Conservation (phyloP, 164 flowering plant species). For the Stephania japonica region DNA sequence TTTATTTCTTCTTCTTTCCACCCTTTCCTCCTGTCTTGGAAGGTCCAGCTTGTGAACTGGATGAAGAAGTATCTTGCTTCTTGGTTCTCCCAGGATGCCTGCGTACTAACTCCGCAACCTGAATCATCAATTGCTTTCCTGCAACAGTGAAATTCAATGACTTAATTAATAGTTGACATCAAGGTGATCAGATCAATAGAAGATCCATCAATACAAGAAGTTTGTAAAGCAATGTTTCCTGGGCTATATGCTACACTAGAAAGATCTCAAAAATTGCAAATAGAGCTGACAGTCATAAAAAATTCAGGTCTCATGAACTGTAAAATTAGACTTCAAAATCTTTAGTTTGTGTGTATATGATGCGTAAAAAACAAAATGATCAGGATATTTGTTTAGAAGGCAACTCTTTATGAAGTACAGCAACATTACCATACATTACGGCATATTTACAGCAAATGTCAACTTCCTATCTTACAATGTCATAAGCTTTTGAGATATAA, state of each 20-base stretch:
- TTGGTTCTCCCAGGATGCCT: constrained; percentile 76
- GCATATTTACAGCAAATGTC: neutral
- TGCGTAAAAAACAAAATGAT: neutral
- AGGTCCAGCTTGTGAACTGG: constrained; percentile 24
- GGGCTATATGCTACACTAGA: neutral
- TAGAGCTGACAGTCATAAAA: neutral
- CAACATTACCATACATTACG: too few species aligned
- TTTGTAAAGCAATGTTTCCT: neutral
- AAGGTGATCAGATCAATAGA: neutral
- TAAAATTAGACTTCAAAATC: neutral
- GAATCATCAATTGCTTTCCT: constrained; percentile 84
- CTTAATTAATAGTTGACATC: neutral
- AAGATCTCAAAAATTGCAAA: neutral
- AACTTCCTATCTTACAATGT: neutral
- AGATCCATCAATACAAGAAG: neutral
- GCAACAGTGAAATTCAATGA: constrained; percentile 17
- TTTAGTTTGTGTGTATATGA: neutral
- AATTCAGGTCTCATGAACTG: neutral
- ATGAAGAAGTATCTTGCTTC: constrained; percentile 63
- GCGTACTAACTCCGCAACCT: constrained; percentile 81
- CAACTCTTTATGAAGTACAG: neutral
- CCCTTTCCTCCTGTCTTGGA: constrained; percentile 10
- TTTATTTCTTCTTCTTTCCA: constrained; percentile 9
- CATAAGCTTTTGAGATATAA: neutral
- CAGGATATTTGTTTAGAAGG: neutral